Conservation (phyloP, 2,329 filamentous ascomycete species). For the Ophiocordyceps unilateralis region DNA sequence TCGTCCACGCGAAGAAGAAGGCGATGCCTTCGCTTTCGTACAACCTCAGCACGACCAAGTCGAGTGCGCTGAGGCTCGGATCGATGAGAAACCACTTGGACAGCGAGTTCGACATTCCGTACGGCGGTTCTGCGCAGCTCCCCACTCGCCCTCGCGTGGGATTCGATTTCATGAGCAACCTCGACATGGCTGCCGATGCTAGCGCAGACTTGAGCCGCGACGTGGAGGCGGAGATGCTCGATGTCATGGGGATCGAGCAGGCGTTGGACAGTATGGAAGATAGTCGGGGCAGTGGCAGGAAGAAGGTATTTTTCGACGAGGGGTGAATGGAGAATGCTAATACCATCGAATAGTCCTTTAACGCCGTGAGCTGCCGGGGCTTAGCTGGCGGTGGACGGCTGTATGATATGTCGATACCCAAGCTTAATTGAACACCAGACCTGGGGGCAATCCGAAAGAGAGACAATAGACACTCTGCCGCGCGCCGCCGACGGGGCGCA, state of each 20-base stretch:
- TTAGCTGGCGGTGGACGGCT: constrained; percentile 2
- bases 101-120: no score
- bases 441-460: background rate
- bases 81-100: constrained; percentile 12
- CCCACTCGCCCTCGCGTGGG: constrained; percentile 18
- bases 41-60: constrained; percentile 30
- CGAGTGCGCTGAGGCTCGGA: constrained; percentile 17
- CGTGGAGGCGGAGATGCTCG: constrained; percentile 42
- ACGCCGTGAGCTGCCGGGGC: no score
- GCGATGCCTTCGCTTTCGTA: constrained; percentile 23
- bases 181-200: constrained; percentile 35
- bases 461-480: background rate
- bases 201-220: constrained; percentile 33
- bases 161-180: constrained; percentile 32
- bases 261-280: constrained; percentile 37
- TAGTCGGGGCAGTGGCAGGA: constrained; percentile 27
- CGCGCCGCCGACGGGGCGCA: no score
- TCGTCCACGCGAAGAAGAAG: constrained; percentile 31
- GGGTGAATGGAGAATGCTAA: constrained; percentile 5
- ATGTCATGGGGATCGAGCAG: constrained; percentile 49
- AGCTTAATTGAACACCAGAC: constrained; percentile 1
- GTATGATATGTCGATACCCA: constrained; percentile 6
- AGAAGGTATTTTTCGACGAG: constrained; percentile 35
- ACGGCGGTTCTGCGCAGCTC: constrained; percentile 7
- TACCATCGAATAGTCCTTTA: constrained; percentile 6